Evolutionary conservation across 192 early-diverging fungal species (phyloP).

Genomic region (Polychytrium aggregatum): DNA sequence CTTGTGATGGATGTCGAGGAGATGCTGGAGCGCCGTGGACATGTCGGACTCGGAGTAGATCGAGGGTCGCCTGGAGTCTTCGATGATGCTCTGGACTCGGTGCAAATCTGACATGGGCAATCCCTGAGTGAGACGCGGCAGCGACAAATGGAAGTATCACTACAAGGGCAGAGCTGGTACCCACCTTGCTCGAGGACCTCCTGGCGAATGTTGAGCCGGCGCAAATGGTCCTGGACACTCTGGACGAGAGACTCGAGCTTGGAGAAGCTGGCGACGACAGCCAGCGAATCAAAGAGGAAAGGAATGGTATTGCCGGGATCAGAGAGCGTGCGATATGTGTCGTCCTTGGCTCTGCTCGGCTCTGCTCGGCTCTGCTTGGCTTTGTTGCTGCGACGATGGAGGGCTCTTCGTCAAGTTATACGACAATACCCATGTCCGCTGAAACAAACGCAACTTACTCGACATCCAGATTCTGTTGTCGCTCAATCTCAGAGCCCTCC

Average conservation of each 20-base stretch:
- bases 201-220: conserved; percentile 6
- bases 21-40: conserved; percentile 19
- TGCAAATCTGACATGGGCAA: conserved; percentile 5
- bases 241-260: conserved; percentile 5
- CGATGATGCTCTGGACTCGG: conserved; percentile 16
- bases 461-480: conserved; percentile 9
- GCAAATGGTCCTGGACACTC: conserved; percentile 4
- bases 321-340: no score
- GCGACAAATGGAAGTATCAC: no score
- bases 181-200: conserved; percentile 13
- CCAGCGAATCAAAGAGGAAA: no score
- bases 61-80: conserved; percentile 7
- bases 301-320: no score
- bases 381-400: no score
- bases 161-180: neutral
- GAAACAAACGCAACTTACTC: conserved; percentile 13
- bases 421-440: no score
- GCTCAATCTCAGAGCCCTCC: conserved; percentile 19
- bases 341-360: no score
- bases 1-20: conserved; percentile 21
- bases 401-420: no score
- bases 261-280: conserved; percentile 6
- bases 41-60: conserved; percentile 7
- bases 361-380: no score
- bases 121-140: neutral